phyloP scores from a whole-genome alignment of 2,329 filamentous ascomycete species.

The Tolypocladium nubicola region DNA sequence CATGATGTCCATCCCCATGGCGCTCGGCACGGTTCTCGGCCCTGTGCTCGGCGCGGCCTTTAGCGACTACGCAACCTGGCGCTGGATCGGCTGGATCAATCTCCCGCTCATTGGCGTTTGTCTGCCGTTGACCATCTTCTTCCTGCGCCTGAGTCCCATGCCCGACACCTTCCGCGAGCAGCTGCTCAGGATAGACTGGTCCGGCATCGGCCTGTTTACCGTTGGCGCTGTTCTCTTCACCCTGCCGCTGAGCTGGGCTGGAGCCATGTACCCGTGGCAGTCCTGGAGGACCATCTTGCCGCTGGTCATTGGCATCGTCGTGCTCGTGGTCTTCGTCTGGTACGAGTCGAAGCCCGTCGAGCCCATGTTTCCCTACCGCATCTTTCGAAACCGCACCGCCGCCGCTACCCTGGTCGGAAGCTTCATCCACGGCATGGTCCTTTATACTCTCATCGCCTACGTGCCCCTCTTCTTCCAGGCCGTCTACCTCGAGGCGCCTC shows the following conservation, averaged over 20 bases:
- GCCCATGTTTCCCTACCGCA: slow-evolving; percentile 19
- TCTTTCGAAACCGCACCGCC: slow-evolving; percentile 16
- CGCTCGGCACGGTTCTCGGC: slow-evolving; percentile 10
- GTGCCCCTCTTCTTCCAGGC: slow-evolving; percentile 23
- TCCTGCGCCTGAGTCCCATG: slow-evolving; percentile 8
- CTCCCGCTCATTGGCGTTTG: slow-evolving; percentile 14
- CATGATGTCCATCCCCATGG: slow-evolving; percentile 12
- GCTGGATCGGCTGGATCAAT: slow-evolving; percentile 25
- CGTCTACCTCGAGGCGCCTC: slow-evolving; percentile 14
- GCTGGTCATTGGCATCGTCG: slow-evolving; percentile 15
- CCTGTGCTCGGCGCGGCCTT: slow-evolving; percentile 16
- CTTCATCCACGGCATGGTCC: slow-evolving; percentile 19
- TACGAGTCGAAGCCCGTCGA: slow-evolving; percentile 16
- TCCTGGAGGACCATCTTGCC: slow-evolving; percentile 22
- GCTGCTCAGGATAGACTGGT: slow-evolving; percentile 21
- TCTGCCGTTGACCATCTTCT: slow-evolving; percentile 11
- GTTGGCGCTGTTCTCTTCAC: slow-evolving; percentile 12
- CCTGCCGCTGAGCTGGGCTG: slow-evolving; percentile 23
- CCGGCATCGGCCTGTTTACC: slow-evolving; percentile 15
- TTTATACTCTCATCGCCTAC: slow-evolving; percentile 18
- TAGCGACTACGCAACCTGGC: slow-evolving; percentile 12
- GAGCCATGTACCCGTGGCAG: slow-evolving; percentile 19
- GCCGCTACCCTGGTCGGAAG: slow-evolving; percentile 11
- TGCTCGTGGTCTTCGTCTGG: slow-evolving; percentile 15
- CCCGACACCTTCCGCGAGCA: neutral